Percentiles rank a stretch among this genome's conserved stretches.
phyloP scores from a whole-genome alignment of 495 filamentous ascomycete species.

The Endocarpon pusillum region DNA sequence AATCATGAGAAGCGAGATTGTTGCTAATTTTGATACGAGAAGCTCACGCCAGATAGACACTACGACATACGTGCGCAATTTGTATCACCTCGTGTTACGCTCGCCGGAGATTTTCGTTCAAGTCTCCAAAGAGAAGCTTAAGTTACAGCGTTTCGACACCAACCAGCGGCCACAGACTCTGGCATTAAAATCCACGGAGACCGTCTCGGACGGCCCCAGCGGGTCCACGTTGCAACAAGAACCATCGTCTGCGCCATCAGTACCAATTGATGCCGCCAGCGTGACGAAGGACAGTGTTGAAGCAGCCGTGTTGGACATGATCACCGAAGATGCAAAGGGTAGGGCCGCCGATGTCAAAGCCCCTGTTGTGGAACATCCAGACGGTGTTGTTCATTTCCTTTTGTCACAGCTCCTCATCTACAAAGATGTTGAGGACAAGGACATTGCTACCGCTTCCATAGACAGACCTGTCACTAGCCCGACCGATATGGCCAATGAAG shows the following conservation, averaged over 20 bases:
- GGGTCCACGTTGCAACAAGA: conserved; percentile 11
- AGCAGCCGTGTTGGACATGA: conserved; percentile 15
- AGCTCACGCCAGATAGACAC: conserved; percentile 49
- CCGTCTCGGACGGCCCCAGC: conserved; percentile 16
- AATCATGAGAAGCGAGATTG: conserved; percentile 85
- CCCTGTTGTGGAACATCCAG: conserved; percentile 79
- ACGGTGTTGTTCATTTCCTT: conserved; percentile 90
- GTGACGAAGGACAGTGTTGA: conserved; percentile 19
- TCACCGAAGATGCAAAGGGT: conserved; percentile 38
- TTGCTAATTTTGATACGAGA: conserved; percentile 49
- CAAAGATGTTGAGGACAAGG: conserved; percentile 76
- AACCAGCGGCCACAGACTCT: conserved; percentile 41
- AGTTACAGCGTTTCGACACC: conserved; percentile 43
- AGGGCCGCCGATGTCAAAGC: conserved; percentile 52
- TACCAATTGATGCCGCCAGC: conserved; percentile 16
- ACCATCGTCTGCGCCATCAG: conserved; percentile 16
- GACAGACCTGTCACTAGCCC: conserved; percentile 25
- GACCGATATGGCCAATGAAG: conserved; percentile 28
- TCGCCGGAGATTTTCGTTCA: conserved; percentile 79
- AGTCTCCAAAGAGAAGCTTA: conserved; percentile 72
- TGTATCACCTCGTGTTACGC: conserved; percentile 70
- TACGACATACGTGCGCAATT: conserved; percentile 50
- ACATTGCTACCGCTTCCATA: conserved; percentile 28
- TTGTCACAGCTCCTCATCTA: conserved; percentile 88
- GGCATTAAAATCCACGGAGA: conserved; percentile 37